Evolutionary conservation across 148 eudicot species (phyloP), one percentile per base, ranked within the genome.

Genomic region (Rhododendron ovatum): DNA sequence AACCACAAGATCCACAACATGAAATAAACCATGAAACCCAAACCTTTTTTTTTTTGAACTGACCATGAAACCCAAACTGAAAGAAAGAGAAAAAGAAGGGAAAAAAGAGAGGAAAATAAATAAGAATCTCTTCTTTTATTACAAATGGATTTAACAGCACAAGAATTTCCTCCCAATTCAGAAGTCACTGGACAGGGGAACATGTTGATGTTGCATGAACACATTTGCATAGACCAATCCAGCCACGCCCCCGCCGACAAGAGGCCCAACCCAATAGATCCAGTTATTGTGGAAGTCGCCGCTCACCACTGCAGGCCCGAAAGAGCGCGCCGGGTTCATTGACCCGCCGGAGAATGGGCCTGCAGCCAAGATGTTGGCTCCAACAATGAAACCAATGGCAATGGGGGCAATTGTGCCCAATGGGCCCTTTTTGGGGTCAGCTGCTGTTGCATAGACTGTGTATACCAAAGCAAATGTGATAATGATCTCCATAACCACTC

Each of bases 181-280:
- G 82, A 63, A 90, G 24, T 86, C 90, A 48, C 81, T 75, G 8
- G 88, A 47, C 22, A 92, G 92, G 75, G 92, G 92, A 43, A 82
- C 76, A 37, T 91, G 94, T 12, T 92, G 90, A 24, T 86, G 88
- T 51, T 73, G 57, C 88, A 95, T 91, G 92, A 90, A 95, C 53
- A 94, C 94, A 83, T 93, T 93, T 71, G 85, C 82, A 83, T 95
- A 96, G 87, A 93, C 83, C 79, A 90, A 87, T 1, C 95, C 98
- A 65, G 96, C 98, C 4, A 96, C 78, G 33, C 98, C 98, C 50
- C 98, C 98, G 39, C 98, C 98, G 81, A 96, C 83, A 65, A 96
- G 95, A 24, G 98, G 98, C 13, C 98, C 98, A 55, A 91, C 95
- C 98, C 98, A 96, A 87, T 96, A 96, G 85, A 96, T 90, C 98